These are phyloP conservation scores for Vigna radiata DNA, from an alignment of 306 rosid genomes.

Conservation along the genomic window DNA sequence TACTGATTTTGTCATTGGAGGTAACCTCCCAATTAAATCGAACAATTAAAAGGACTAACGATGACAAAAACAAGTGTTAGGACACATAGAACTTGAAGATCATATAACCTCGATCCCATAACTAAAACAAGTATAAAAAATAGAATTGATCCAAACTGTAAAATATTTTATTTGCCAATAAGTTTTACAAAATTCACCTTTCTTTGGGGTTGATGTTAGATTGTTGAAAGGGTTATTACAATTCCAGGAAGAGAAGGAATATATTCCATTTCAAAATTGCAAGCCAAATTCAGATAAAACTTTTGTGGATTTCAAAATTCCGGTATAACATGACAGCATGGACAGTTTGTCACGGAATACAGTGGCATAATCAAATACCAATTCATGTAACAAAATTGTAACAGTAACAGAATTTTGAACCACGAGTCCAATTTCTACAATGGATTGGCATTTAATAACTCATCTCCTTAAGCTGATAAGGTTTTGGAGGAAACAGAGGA, in stretches of 20 bases:
- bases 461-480: constrained; percentile 59
- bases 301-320: background rate
- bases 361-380: constrained; percentile 1
- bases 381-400: background rate
- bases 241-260: background rate
- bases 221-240: background rate
- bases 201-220: too few relatives aligned
- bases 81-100: too few relatives aligned
- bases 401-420: constrained; percentile 14
- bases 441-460: background rate
- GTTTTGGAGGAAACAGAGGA: constrained; percentile 43
- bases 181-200: background rate
- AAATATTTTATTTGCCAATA: background rate
- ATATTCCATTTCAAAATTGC: background rate
- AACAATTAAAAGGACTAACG: too few relatives aligned
- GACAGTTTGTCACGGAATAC: constrained; percentile 18
- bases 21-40: too few relatives aligned
- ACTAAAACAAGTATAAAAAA: too few relatives aligned
- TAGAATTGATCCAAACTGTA: background rate
- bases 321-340: background rate
- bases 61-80: too few relatives aligned
- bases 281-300: background rate
- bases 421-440: constrained; percentile 41
- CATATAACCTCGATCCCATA: too few relatives aligned
- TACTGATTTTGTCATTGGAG: too few relatives aligned